Conservation (phyloP, 2,329 filamentous ascomycete species). For the Fusarium sp. region DNA sequence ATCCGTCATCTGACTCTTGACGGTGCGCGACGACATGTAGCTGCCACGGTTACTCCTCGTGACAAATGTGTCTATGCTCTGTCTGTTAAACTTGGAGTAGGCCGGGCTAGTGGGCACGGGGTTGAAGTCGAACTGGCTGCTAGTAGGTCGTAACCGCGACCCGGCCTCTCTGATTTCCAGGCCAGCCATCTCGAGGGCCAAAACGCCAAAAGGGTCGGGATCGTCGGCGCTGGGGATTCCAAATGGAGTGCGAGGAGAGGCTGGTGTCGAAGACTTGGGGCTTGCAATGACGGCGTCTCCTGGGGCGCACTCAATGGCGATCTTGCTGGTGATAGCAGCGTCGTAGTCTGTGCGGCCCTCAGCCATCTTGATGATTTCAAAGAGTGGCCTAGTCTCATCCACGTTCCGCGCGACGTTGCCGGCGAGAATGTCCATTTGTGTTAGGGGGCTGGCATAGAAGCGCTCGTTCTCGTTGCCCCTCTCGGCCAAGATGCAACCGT, state of each 20-base stretch:
- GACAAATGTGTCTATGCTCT: constrained; percentile 75
- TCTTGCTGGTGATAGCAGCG: constrained; percentile 70
- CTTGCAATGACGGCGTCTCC: constrained; percentile 74
- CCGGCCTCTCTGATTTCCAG: constrained; percentile 93
- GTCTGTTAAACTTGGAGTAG: constrained; percentile 68
- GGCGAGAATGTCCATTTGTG: constrained; percentile 68
- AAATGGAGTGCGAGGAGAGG: constrained; percentile 67
- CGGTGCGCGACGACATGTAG: constrained; percentile 78
- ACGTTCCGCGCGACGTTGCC: constrained; percentile 66
- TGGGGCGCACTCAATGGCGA: constrained; percentile 77
- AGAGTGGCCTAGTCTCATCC: constrained; percentile 70
- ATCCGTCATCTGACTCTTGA: constrained; percentile 77
- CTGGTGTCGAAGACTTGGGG: constrained; percentile 51
- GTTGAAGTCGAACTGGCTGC: constrained; percentile 85
- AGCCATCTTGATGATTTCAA: constrained; percentile 88
- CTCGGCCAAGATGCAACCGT: constrained; percentile 68
- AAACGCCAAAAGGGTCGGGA: constrained; percentile 91
- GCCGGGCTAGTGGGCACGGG: constrained; percentile 81
- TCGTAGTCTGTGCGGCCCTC: constrained; percentile 86
- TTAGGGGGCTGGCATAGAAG: constrained; percentile 64
- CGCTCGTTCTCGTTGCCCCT: constrained; percentile 70
- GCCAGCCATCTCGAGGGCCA: constrained; percentile 90
- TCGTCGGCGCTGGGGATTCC: constrained; percentile 84
- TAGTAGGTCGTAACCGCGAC: constrained; percentile 73
- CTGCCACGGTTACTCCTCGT: constrained; percentile 76